phyloP scores from a whole-genome alignment of 768 basidiomycete genomes.

The Calocera cornea region DNA sequence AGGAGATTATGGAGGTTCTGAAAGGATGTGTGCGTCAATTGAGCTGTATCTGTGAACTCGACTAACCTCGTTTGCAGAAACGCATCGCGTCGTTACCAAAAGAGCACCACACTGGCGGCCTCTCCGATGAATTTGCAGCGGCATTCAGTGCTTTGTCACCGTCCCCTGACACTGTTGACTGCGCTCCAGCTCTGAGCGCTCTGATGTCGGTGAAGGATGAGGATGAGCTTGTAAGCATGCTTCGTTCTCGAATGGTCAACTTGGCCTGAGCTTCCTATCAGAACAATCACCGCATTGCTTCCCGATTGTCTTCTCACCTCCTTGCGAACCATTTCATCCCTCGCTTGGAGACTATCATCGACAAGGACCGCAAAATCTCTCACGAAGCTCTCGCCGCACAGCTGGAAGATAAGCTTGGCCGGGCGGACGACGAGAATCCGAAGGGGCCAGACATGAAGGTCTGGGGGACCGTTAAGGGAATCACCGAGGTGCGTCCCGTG shows the following conservation, averaged over 20 bases:
- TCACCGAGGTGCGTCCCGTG: slow-evolving; percentile 49
- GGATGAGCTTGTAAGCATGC: slow-evolving; percentile 67
- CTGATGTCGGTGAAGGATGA: slow-evolving; percentile 81
- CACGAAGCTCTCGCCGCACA: slow-evolving; percentile 76
- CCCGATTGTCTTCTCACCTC: slow-evolving; percentile 69
- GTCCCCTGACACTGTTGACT: slow-evolving; percentile 68
- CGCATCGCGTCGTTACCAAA: slow-evolving; percentile 67
- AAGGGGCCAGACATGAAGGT: slow-evolving; percentile 87
- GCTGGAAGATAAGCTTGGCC: slow-evolving; percentile 79
- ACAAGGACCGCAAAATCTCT: slow-evolving; percentile 78
- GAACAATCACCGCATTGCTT: slow-evolving; percentile 70
- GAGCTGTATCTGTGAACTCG: slow-evolving; percentile 12
- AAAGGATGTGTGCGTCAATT: slow-evolving; percentile 9
- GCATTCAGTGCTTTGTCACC: slow-evolving; percentile 39
- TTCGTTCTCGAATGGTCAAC: background rate
- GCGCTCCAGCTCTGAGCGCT: slow-evolving; percentile 57
- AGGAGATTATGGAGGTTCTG: slow-evolving; percentile 47
- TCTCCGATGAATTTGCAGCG: slow-evolving; percentile 75
- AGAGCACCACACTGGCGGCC: slow-evolving; percentile 73
- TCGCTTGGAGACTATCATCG: slow-evolving; percentile 80
- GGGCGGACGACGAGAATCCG: slow-evolving; percentile 58
- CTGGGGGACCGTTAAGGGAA: slow-evolving; percentile 58
- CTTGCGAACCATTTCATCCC: slow-evolving; percentile 74
- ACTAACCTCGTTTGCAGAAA: slow-evolving; percentile 29
- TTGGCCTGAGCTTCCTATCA: slow-evolving; percentile 9